These are phyloP conservation scores for Suillus ampliporus DNA, from an alignment of 768 basidiomycete genomes.

Conservation along the genomic window DNA sequence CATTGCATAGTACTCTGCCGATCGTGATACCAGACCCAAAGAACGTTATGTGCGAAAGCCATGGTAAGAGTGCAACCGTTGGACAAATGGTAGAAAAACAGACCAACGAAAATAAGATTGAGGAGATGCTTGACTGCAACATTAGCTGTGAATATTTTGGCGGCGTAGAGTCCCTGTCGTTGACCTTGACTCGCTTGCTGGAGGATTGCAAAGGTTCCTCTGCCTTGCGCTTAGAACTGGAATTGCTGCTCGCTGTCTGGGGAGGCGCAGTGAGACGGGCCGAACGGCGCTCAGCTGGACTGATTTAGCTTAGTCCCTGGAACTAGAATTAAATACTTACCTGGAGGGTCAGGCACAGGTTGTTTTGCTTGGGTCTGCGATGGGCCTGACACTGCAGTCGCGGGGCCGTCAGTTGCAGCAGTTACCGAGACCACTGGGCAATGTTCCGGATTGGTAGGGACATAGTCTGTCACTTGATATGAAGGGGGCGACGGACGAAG, in stretches of 20 bases:
- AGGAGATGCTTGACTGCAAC: neutral
- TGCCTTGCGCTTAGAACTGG: too few species aligned
- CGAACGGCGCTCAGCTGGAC: too few species aligned
- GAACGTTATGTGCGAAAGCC: neutral
- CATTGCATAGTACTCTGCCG: neutral
- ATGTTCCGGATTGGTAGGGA: neutral
- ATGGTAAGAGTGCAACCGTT: neutral
- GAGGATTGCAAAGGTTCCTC: too few species aligned
- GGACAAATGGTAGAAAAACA: neutral
- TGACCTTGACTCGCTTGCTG: too few species aligned
- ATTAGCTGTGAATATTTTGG: conserved; percentile 8
- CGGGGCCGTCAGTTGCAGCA: too few species aligned
- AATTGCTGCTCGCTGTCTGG: too few species aligned
- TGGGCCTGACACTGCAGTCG: too few species aligned
- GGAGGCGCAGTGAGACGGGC: too few species aligned
- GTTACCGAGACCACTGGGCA: neutral
- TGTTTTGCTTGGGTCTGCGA: too few species aligned
- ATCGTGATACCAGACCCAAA: conserved; percentile 8
- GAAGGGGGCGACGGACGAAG: neutral
- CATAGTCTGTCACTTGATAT: neutral
- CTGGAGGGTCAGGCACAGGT: too few species aligned
- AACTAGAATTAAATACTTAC: too few species aligned
- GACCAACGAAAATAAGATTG: conserved; percentile 2
- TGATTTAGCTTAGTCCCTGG: too few species aligned
- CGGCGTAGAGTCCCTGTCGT: neutral